Evolutionary conservation across 2,329 filamentous ascomycete species (phyloP), one percentile per base, ranked within the genome.

Genomic region (Pseudomassariella vexata): DNA sequence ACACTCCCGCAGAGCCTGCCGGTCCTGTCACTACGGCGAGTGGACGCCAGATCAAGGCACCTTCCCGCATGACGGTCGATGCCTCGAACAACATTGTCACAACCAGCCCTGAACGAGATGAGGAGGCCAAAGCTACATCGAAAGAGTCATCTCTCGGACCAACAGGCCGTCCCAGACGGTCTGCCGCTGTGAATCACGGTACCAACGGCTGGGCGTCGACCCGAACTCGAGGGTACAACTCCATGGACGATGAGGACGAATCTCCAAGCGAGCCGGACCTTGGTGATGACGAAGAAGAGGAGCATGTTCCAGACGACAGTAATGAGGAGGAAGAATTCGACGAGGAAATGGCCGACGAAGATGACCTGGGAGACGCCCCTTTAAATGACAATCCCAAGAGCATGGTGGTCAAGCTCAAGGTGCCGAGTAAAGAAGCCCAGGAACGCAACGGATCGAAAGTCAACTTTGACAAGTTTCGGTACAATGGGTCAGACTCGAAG

Each of bases 21-120:
- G 81, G 63, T 7, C 66, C 72, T 5, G 62, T 76, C 59, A 65
- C 85, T 30, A 96, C 92, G 4, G 81, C 86, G 15, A 95, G 88
- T 53, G 92, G 92, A 15, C 79, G 92, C 15, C 87, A 95, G 53
- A 79, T 95, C 42, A 75, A 78, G 43, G 76, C 82, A 27, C 77
- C 80, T 7, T 68, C 68, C 5, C 76, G 83, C 19, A 63, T 80
- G 25, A 85, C 83, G 32, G 77, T 76, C 9, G 76, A 82, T 39
- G 64, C 63, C 16, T 59, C 55, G 12, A 66, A 62, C 47, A 65
- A 56, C 36, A 65, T 62, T 4, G 65, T 59, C 14, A 62, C 63
- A n/a, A 73, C 68, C 38, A 45, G 55, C 44, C 28, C 58, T 12
- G 45, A 40, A 10, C 48, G 40, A 28, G 48, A 50, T 14, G 46